Evolutionary conservation across 257 asterid genomes (phyloP), one percentile per base, ranked within the genome.

Genomic region (Galeopsis tetrahit): DNA sequence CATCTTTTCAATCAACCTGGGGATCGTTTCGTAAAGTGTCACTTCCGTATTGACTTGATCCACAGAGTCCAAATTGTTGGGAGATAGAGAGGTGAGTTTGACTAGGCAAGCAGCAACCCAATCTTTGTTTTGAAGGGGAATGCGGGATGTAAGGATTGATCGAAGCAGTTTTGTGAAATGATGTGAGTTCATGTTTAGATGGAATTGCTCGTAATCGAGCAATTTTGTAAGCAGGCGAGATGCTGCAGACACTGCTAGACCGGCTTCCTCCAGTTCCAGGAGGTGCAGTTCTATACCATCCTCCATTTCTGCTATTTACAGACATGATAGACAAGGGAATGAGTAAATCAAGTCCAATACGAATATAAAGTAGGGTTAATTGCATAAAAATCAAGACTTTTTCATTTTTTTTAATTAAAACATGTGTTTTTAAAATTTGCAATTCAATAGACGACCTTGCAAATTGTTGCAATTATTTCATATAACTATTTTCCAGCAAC

Each of bases 41-140:
- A 92, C 92, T 49, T 92, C 98, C 51, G 74, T 28, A 42, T 70
- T 83, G n/a, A 90, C 77, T 8, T 86, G 82, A 71, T 86, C 80
- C 44, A 76, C 88, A 4, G 67, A 28, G 72, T 77, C 84, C 4
- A 61, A 67, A 66, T 69, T 62, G 8, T 69, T 79, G 15, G 82
- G 77, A 1, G 85, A 80, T 51, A 78, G 59, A 36, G 85, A 77
- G 81, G 80, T 65, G 59, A 92, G 92, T 75, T 88, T 92, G 14
- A 90, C 84, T 6, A 90, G 90, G 80, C 86, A 90, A 70, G 98
- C 93, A 51, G 96, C 98, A 8, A 92, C 88, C 88, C 89, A 86
- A 4, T 89, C 90, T 70, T 89, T 92, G 88, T 82, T 34, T 34
- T 73, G 79, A 9, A 92, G 89, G 53, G 92, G 89, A 56, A 90